Evolutionary conservation across 2,329 filamentous ascomycete species (phyloP).

Genomic region (Amesomyces nigricolor): DNA sequence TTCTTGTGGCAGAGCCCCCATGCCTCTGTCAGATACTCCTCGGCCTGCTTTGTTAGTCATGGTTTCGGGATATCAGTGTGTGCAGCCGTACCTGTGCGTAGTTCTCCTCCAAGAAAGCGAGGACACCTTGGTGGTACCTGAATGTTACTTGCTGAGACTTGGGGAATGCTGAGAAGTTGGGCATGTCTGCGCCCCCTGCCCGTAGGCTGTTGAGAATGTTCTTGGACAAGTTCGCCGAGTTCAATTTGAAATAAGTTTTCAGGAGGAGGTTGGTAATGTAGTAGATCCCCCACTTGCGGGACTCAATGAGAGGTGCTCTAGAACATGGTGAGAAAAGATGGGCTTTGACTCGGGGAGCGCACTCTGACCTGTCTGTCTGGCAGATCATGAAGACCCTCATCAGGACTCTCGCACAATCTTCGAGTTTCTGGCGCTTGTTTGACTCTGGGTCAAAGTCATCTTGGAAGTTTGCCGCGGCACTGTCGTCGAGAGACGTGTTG

Average conservation of each 20-base stretch:
- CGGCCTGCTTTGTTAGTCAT: slow-evolving; percentile 49
- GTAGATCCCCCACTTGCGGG: slow-evolving; percentile 97
- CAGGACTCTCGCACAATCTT: slow-evolving; percentile 84
- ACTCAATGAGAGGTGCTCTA: slow-evolving; percentile 78
- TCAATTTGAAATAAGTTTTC: slow-evolving; percentile 97
- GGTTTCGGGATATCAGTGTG: not conserved
- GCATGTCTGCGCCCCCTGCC: slow-evolving; percentile 74
- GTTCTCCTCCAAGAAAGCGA: slow-evolving; percentile 92
- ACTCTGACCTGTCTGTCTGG: slow-evolving; percentile 72
- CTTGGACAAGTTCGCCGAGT: slow-evolving; percentile 81
- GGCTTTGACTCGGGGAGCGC: not conserved
- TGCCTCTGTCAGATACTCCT: slow-evolving; percentile 72
- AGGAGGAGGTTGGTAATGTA: slow-evolving; percentile 91
- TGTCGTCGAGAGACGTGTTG: slow-evolving; percentile 32
- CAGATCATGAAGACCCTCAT: slow-evolving; percentile 91
- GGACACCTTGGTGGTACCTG: slow-evolving; percentile 90
- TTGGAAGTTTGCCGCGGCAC: slow-evolving; percentile 49
- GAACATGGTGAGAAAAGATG: slow-evolving; percentile 21
- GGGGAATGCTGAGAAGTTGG: slow-evolving; percentile 71
- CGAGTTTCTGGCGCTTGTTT: slow-evolving; percentile 76
- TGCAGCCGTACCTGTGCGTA: slow-evolving; percentile 59
- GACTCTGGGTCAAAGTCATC: slow-evolving; percentile 76
- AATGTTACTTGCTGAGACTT: slow-evolving; percentile 91
- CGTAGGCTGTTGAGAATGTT: slow-evolving; percentile 81
- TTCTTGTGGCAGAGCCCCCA: slow-evolving; percentile 74